phyloP scores from a whole-genome alignment of 345 rosid genomes.

The Physaria fendleri region DNA sequence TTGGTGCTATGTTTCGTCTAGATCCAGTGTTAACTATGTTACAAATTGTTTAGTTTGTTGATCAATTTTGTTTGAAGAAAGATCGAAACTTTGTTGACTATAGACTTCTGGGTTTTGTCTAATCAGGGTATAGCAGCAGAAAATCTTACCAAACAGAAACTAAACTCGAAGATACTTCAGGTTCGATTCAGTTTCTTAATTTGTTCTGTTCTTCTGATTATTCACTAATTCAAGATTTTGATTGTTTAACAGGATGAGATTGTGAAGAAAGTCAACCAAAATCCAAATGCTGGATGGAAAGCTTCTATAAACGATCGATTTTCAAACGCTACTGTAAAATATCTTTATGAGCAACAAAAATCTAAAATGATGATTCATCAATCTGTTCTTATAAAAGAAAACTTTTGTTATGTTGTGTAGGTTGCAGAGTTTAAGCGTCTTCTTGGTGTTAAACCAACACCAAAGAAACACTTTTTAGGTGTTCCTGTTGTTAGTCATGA shows the following conservation, averaged over 20 bases:
- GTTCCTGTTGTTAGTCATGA: conserved; percentile 62
- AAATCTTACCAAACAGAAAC: conserved; percentile 50
- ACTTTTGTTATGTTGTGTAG: conserved; percentile 26
- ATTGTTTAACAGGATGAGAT: conserved; percentile 54
- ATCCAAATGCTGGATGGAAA: conserved; percentile 86
- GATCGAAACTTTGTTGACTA: neutral
- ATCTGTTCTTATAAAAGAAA: neutral
- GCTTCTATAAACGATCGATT: conserved; percentile 66
- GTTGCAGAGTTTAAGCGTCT: conserved; percentile 77
- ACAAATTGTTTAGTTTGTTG: neutral
- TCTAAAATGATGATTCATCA: neutral
- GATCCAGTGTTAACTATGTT: neutral
- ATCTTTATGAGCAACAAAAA: neutral
- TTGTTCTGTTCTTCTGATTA: conserved; percentile 1
- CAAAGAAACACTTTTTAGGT: conserved; percentile 43
- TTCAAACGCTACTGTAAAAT: conserved; percentile 56
- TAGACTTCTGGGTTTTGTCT: neutral
- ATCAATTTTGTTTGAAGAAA: neutral
- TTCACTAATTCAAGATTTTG: conserved; percentile 12
- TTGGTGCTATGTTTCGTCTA: neutral
- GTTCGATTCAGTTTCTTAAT: conserved; percentile 19
- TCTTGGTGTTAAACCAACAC: conserved; percentile 74
- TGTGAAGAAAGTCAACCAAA: conserved; percentile 55
- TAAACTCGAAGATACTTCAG: conserved; percentile 73
- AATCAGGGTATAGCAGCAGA: conserved; percentile 44